phyloP scores from a whole-genome alignment of 1,139 yeast species.

The Geotrichum klebahnii region DNA sequence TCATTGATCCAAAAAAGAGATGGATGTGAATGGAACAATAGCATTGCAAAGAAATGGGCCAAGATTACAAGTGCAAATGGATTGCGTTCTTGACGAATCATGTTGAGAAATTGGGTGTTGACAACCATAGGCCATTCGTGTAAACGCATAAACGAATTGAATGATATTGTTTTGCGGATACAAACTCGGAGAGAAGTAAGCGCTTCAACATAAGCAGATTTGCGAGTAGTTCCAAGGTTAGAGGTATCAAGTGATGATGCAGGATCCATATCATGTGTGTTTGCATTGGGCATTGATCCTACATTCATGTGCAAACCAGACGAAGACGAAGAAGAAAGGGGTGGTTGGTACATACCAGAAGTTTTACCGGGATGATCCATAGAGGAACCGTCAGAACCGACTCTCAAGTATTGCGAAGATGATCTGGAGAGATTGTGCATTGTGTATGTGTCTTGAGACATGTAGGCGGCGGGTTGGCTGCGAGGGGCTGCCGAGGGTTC shows the following conservation, averaged over 20 bases:
- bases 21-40: conserved; percentile 8
- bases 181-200: neutral
- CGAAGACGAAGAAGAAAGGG: no score
- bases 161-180: conserved; percentile 7
- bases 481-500: no score
- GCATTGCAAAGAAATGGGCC: conserved; percentile 11
- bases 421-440: no score
- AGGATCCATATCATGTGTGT: no score
- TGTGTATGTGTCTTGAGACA: neutral
- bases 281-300: no score
- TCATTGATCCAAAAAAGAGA: conserved; percentile 15
- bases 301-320: no score
- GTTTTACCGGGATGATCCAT: no score
- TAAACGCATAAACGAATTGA: conserved; percentile 2
- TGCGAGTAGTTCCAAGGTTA: neutral
- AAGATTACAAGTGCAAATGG: conserved; percentile 17
- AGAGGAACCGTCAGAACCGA: no score
- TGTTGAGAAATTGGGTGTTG: neutral
- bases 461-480: no score
- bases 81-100: conserved; percentile 6
- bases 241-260: neutral
- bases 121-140: conserved; percentile 15
- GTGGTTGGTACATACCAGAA: no score
- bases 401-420: no score
- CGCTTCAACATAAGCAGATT: conserved; percentile 2